Base-by-base conservation (phyloP, 768 basidiomycete species). In the Gymnopilus dilepis region DNA sequence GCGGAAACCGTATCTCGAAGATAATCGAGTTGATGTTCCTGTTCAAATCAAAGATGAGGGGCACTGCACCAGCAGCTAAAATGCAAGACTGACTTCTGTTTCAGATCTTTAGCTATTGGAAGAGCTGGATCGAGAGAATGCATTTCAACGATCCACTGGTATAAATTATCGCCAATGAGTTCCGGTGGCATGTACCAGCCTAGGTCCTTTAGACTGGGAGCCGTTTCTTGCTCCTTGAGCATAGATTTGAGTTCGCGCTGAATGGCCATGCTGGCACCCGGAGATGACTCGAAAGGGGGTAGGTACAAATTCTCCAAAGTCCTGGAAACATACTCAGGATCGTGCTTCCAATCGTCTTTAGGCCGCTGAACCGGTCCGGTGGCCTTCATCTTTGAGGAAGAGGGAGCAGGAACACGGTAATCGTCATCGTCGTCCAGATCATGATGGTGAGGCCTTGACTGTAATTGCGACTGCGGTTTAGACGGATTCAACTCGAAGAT, bases 141-240 rank as follows among this genome's bases (percentile, higher is more conserved):
- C 74, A 90, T 73, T 72, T 91, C 90, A 11, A 91, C 82, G 59
- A 90, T 82, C 88, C 88, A 90, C 67, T 87, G 87, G 72, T 86
- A 89, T 19, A 89, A 71, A 64, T 90, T 90, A 68, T 90, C 85
- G 7, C 82, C 83, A 21, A 89, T 84, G 42, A 84, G 72, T n/a
- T 87, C 86, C 17, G 81, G 83, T 12, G 89, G 84, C 72, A 92
- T 78, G 69, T 87, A 90, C 87, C 90, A 92, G 11, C 90, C 91
- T 1, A 91, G 75, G 59, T 86, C 83, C 52, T 75, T 80, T 51
- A 84, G 70, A 47, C 82, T 76, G 41, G 67, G 68, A 11, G 77
- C 76, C 19, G 65, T 68, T 8, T 82, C 79, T 71, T 91, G 89
- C 65, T 86, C 86, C 61, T 77, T 84, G 53, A 91, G 69, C 80